Evolutionary conservation across 306 rosid species (phyloP).

Genomic region (Vicia villosa): DNA sequence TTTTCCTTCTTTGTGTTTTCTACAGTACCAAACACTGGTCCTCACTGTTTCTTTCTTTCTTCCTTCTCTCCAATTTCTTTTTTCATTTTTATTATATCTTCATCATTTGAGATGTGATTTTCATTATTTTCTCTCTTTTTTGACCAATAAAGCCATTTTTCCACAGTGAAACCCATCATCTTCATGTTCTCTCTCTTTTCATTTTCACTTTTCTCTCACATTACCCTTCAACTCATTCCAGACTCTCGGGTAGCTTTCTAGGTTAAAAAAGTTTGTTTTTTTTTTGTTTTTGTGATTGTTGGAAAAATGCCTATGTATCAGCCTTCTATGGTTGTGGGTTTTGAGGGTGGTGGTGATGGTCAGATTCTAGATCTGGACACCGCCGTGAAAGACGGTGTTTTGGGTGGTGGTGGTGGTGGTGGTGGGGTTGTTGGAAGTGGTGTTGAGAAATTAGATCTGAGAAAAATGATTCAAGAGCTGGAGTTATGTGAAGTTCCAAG

Average conservation of each 20-base stretch:
- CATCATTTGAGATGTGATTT: slow-evolving; percentile 56
- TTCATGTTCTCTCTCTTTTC: neutral
- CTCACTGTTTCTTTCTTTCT: slow-evolving; percentile 42
- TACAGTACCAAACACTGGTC: neutral
- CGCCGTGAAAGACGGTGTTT: slow-evolving; percentile 72
- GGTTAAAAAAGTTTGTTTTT: slow-evolving; percentile 11
- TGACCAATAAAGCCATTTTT: slow-evolving; percentile 58
- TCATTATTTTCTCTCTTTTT: slow-evolving; percentile 56
- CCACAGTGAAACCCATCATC: slow-evolving; percentile 31
- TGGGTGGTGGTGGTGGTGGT: slow-evolving; percentile 62
- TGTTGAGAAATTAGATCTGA: slow-evolving; percentile 71
- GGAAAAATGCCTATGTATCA: slow-evolving; percentile 70
- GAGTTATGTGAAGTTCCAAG: slow-evolving; percentile 65
- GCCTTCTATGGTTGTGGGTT: slow-evolving; percentile 57
- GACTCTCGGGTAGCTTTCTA: neutral
- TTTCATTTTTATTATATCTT: slow-evolving; percentile 44
- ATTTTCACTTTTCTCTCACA: neutral
- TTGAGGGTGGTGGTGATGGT: slow-evolving; percentile 68
- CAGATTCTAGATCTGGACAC: slow-evolving; percentile 82
- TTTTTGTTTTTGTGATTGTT: neutral
- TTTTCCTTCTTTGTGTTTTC: neutral
- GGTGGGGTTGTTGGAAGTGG: slow-evolving; percentile 50
- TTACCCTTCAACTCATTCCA: slow-evolving; percentile 42
- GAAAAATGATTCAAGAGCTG: slow-evolving; percentile 76
- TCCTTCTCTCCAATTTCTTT: slow-evolving; percentile 6